These are phyloP conservation scores for Kokia cookei DNA, from an alignment of 441 rosid species.

Conservation along the genomic window DNA sequence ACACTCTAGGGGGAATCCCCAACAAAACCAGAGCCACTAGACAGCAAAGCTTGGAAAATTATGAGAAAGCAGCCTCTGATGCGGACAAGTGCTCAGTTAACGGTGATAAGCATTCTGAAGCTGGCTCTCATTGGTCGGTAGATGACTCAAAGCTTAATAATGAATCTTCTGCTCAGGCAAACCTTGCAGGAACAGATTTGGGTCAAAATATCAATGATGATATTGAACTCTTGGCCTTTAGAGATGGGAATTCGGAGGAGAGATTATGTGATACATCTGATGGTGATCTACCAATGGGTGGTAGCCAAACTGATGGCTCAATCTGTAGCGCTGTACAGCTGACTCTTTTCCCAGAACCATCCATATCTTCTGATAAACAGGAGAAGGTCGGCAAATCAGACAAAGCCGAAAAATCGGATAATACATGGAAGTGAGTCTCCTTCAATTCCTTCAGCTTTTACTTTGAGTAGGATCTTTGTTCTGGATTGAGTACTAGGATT, in stretches of 20 bases:
- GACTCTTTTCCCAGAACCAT: conserved; percentile 68
- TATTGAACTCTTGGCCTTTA: conserved; percentile 67
- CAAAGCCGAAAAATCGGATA: conserved; percentile 29
- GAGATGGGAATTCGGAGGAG: conserved; percentile 72
- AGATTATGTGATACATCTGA: conserved; percentile 96
- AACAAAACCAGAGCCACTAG: conserved; percentile 19
- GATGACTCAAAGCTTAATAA: conserved; percentile 38
- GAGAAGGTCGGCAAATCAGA: conserved; percentile 20
- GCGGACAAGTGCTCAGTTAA: conserved; percentile 47
- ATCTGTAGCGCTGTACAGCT: conserved; percentile 60
- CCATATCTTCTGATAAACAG: conserved; percentile 26
- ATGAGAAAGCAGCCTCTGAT: conserved; percentile 41
- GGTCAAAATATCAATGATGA: conserved; percentile 47
- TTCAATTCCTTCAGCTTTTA: not conserved
- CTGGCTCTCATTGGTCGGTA: conserved; percentile 52
- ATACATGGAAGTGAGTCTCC: conserved; percentile 43
- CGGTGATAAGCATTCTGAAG: conserved; percentile 63
- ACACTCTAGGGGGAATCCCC: conserved; percentile 44
- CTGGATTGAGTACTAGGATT: not conserved
- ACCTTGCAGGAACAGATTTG: conserved; percentile 22
- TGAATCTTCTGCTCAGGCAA: conserved; percentile 28
- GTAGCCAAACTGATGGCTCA: conserved; percentile 86
- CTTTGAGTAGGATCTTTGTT: not conserved
- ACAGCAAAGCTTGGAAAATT: conserved; percentile 25
- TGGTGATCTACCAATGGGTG: conserved; percentile 88